phyloP scores from a whole-genome alignment of 1,284 basidiomycete genomes.

The Mrakiaceae sp. region DNA sequence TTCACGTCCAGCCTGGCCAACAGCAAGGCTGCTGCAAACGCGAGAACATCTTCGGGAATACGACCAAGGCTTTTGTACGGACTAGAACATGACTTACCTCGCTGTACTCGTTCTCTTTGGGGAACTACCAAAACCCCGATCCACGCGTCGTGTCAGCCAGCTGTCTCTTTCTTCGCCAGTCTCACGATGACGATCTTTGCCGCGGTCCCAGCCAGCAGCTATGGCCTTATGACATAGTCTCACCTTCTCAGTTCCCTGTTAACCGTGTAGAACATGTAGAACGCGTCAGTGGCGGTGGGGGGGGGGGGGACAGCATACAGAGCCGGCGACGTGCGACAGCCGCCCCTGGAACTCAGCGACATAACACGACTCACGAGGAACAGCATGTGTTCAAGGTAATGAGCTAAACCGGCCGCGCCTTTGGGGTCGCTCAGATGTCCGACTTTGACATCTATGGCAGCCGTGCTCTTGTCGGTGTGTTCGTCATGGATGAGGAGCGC shows the following conservation, averaged over 20 bases:
- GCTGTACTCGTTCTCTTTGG: constrained; percentile 84
- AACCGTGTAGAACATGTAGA: too few relatives aligned
- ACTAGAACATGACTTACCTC: constrained; percentile 40
- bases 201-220: too few relatives aligned
- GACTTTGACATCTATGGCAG: constrained; percentile 87
- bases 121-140: constrained; percentile 45
- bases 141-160: too few relatives aligned
- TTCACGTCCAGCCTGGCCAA: constrained; percentile 15
- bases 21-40: neutral
- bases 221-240: neutral
- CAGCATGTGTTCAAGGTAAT: constrained; percentile 89
- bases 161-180: too few relatives aligned
- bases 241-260: constrained; percentile 37
- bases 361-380: constrained; percentile 62
- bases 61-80: neutral
- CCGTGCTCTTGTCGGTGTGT: constrained; percentile 86
- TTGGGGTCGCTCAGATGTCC: constrained; percentile 83
- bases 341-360: neutral
- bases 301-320: too few relatives aligned
- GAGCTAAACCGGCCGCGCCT: constrained; percentile 53
- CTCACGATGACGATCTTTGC: too few relatives aligned
- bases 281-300: too few relatives aligned
- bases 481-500: constrained; percentile 77
- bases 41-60: too few relatives aligned
- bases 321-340: neutral